Evolutionary conservation across 208 protist species (phyloP).

Genomic region (Acanthamoeba royreba): DNA sequence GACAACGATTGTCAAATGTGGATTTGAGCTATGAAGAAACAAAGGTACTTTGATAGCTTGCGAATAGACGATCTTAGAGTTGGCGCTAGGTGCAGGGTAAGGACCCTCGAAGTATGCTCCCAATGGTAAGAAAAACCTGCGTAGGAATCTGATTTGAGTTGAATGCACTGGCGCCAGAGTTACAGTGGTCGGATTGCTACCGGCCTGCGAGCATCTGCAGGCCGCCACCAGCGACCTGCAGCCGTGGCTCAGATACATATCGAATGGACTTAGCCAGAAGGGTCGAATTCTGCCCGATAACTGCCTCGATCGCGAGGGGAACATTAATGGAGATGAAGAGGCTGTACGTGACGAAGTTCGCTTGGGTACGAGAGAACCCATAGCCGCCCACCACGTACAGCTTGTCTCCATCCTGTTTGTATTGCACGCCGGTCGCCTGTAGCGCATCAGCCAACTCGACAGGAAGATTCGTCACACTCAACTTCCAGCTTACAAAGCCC

Average conservation of each 20-base stretch:
- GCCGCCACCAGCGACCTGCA: not conserved
- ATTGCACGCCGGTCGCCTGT: not conserved
- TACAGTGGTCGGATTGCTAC: too few relatives aligned
- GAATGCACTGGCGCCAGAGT: too few relatives aligned
- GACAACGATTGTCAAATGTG: too few relatives aligned
- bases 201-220: not conserved
- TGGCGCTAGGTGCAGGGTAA: not conserved
- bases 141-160: not conserved
- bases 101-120: not conserved
- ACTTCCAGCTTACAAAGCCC: not conserved
- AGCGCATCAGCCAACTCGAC: not conserved
- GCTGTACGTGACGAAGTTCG: not conserved
- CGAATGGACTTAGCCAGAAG: not conserved
- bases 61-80: not conserved
- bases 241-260: not conserved
- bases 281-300: not conserved
- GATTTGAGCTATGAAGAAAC: too few relatives aligned
- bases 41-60: not conserved
- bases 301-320: not conserved
- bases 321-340: not conserved
- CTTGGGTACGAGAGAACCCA: not conserved
- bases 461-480: not conserved
- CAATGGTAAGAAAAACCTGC: not conserved
- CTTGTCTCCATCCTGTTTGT: not conserved
- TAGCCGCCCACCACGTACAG: not conserved